Base-by-base conservation (phyloP, 805 yeast genomes). In the Candida maltosa region DNA sequence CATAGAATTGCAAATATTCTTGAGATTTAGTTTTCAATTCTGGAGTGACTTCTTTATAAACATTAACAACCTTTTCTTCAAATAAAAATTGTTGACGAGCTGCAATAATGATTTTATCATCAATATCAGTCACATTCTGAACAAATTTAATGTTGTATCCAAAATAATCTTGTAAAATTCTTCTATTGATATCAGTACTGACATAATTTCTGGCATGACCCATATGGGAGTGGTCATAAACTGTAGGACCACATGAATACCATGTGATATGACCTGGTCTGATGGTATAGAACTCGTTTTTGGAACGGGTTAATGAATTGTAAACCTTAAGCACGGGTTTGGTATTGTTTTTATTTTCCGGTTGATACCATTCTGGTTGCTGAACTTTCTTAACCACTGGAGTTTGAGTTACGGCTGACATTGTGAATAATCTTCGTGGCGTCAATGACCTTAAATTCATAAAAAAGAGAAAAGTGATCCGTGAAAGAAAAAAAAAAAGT, bases 161-260 rank as follows among this genome's bases (percentile, higher is more conserved):
- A 61, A 93, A 93, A 60, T 87, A 91, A 59, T 91, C 87, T 58
- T 83, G 87, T 45, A 93, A 57, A 33, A 93, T 76, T 48, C 98
- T 75, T 58, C 98, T 79, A 56, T 88, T 85, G 55, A 93, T 87
- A 59, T 93, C 98, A 35, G 85, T 86, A 7, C 96, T 78, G 32
- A 93, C 97, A 53, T 93, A 93, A 63, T 93, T 93, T 60, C 98
- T 74, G 10, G 98, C 98, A 59, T 93, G 98, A 16, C 98, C 98
- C 97, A 93, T 88, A 56, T 93, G 98, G 34, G 89, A 78, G 22
- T 93, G 79, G 61, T 93, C 96, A 55, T 93, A 93, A 11, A 93
- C 98, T 0, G 98, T 93, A 9, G 98, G 98, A 5, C 98, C 98
- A 73, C 98, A 93, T 39, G 88, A 85, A 66, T 93, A 93, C 98